A percentile compares a stretch with the other conserved stretches of the same genome.
phyloP scores from a whole-genome alignment of 495 filamentous ascomycete genomes.

The Aspergillus cavernicola region DNA sequence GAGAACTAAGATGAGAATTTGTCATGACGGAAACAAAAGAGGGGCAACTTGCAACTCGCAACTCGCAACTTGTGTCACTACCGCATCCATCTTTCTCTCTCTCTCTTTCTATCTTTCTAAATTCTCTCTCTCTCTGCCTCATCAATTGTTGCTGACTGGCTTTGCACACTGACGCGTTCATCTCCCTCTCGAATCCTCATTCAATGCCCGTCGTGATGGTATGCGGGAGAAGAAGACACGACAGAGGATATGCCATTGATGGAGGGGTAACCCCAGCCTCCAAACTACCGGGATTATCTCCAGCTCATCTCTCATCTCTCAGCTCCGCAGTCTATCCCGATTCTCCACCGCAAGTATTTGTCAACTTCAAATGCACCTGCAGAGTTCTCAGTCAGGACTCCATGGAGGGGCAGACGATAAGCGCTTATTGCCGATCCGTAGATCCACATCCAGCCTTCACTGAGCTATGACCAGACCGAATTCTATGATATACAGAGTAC shows the following conservation, averaged over 20 bases:
- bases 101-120: too few relatives aligned
- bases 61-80: conserved; percentile 13
- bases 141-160: too few relatives aligned
- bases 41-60: background rate
- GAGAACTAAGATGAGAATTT: conserved; percentile 13
- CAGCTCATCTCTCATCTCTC: background rate
- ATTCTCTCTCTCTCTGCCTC: too few relatives aligned
- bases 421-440: background rate
- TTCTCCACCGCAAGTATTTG: background rate
- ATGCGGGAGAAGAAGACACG: too few relatives aligned
- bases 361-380: background rate
- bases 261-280: background rate
- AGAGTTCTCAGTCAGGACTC: background rate
- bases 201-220: too few relatives aligned
- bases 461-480: background rate
- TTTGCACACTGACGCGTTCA: too few relatives aligned
- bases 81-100: too few relatives aligned
- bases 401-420: background rate
- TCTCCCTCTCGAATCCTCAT: too few relatives aligned
- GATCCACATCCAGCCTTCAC: background rate
- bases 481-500: too few relatives aligned
- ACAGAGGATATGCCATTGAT: too few relatives aligned
- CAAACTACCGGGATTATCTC: background rate
- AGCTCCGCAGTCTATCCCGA: background rate
- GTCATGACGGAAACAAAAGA: conserved; percentile 15